A percentile compares a stretch with the other conserved stretches of the same genome.
phyloP scores from a whole-genome alignment of 768 basidiomycete genomes.

The Phanerochaete carnosa region DNA sequence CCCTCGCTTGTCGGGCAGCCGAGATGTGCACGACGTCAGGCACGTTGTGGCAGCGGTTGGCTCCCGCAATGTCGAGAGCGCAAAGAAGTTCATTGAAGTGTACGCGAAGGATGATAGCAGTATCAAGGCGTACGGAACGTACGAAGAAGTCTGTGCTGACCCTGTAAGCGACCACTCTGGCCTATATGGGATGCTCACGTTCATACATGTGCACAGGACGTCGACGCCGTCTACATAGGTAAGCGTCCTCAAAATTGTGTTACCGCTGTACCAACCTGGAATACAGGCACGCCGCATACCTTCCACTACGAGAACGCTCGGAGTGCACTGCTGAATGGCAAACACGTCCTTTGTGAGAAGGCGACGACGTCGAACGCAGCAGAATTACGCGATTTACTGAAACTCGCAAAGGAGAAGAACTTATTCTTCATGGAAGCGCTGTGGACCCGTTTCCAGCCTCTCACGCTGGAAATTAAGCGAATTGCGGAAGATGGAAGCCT shows the following conservation, averaged over 20 bases:
- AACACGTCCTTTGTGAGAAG: conserved; percentile 89
- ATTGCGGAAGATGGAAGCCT: conserved; percentile 60
- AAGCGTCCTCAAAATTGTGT: not conserved
- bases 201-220: conserved; percentile 40
- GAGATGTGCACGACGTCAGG: conserved; percentile 57
- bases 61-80: conserved; percentile 67
- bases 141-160: conserved; percentile 72
- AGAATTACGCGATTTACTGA: conserved; percentile 71
- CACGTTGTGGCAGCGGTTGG: conserved; percentile 77
- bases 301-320: conserved; percentile 76
- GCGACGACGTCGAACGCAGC: conserved; percentile 76
- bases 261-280: not conserved
- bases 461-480: conserved; percentile 59
- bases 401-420: conserved; percentile 70
- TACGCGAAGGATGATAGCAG: conserved; percentile 46
- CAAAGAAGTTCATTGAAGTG: conserved; percentile 61
- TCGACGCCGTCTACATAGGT: conserved; percentile 80
- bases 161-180: conserved; percentile 37
- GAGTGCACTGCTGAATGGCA: conserved; percentile 73
- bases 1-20: conserved; percentile 35
- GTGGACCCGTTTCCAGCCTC: conserved; percentile 83
- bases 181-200: not conserved
- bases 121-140: conserved; percentile 69
- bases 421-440: conserved; percentile 93
- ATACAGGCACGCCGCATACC: conserved; percentile 77